A percentile compares a stretch with the other conserved stretches of the same genome.
Evolutionary conservation across 2,329 filamentous ascomycete genomes (phyloP).

Genomic region (Diaporthe sp.): DNA sequence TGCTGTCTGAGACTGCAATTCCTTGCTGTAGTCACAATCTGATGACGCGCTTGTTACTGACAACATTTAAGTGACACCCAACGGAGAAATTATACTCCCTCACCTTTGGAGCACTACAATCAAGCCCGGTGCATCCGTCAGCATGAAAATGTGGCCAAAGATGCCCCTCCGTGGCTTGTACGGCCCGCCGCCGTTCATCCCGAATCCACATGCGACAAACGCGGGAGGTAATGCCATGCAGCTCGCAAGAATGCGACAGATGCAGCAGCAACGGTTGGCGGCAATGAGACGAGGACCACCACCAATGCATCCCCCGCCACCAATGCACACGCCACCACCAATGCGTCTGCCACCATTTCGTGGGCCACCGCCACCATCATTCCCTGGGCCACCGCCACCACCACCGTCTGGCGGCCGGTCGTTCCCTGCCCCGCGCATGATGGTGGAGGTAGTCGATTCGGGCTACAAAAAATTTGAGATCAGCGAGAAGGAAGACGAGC

Average conservation of each 20-base stretch:
- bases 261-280: background rate
- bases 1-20: no score
- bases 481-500: slow-evolving; percentile 28
- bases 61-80: background rate
- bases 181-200: background rate
- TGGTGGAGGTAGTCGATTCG: background rate
- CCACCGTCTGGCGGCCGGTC: no score
- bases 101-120: slow-evolving; percentile 27
- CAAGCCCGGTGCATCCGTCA: slow-evolving; percentile 28
- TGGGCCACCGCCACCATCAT: background rate
- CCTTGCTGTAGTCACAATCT: background rate
- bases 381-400: no score
- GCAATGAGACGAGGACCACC: background rate
- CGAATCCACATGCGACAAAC: background rate
- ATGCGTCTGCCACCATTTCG: background rate
- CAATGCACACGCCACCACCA: background rate
- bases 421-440: background rate
- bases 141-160: slow-evolving; percentile 27
- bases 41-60: background rate
- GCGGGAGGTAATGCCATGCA: background rate
- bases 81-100: slow-evolving; percentile 22
- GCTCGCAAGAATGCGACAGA: background rate
- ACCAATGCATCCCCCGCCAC: background rate
- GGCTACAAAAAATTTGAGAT: background rate
- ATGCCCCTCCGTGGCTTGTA: background rate